A percentile compares a stretch with the other conserved stretches of the same genome.
Conservation (phyloP, 2,329 filamentous ascomycete genomes). For the Scedosporium minutisporum region DNA sequence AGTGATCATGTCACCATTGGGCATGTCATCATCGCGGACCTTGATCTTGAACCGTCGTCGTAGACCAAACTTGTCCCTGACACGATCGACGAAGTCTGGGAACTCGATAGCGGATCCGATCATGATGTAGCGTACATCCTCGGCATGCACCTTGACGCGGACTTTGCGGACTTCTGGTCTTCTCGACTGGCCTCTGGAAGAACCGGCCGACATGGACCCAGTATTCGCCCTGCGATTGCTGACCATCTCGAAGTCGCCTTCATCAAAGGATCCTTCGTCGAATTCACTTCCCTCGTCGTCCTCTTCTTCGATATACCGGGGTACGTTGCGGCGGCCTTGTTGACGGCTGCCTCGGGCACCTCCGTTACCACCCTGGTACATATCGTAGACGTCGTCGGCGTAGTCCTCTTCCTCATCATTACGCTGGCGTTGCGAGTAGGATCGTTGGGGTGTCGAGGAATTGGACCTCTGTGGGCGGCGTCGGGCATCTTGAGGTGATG, state of each 20-base stretch:
- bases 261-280: slow-evolving; percentile 60
- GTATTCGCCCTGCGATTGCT: slow-evolving; percentile 39
- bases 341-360: slow-evolving; percentile 32
- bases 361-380: slow-evolving; percentile 38
- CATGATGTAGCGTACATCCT: slow-evolving; percentile 87
- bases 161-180: slow-evolving; percentile 65
- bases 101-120: slow-evolving; percentile 65
- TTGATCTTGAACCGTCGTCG: slow-evolving; percentile 77
- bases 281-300: slow-evolving; percentile 67
- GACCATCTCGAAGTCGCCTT: slow-evolving; percentile 73
- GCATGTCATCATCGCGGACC: slow-evolving; percentile 68
- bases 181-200: slow-evolving; percentile 44
- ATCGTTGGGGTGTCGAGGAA: slow-evolving; percentile 10
- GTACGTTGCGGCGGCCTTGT: slow-evolving; percentile 30
- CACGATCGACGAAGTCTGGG: slow-evolving; percentile 64
- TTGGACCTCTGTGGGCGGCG: not conserved
- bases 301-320: slow-evolving; percentile 68
- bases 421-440: slow-evolving; percentile 7
- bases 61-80: slow-evolving; percentile 80
- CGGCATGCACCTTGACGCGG: slow-evolving; percentile 80
- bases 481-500: slow-evolving; percentile 29
- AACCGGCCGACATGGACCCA: slow-evolving; percentile 34
- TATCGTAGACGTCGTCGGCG: slow-evolving; percentile 61
- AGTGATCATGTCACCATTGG: slow-evolving; percentile 84
- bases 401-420: slow-evolving; percentile 52